Percentiles rank a stretch among this genome's conserved stretches.
Evolutionary conservation across 768 basidiomycete genomes (phyloP).

Genomic region (Russula sp.): DNA sequence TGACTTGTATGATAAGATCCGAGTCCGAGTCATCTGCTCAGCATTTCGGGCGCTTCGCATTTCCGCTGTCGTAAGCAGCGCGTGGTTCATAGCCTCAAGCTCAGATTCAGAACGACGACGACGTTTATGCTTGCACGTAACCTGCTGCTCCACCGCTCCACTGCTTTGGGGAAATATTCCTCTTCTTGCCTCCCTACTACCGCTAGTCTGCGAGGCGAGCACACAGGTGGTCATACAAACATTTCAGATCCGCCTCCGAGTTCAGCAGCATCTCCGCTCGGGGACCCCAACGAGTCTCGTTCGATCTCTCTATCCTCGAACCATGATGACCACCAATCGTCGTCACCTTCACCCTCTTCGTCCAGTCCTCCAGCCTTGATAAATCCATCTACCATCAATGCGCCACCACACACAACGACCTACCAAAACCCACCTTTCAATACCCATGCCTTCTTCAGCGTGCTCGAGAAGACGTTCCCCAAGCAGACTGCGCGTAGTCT

Average conservation of each 20-base stretch:
- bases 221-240: not conserved
- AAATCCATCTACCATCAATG: not conserved
- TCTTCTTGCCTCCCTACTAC: constrained; percentile 5
- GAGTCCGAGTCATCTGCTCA: too few species aligned
- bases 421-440: constrained; percentile 77
- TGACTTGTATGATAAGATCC: constrained; percentile 4
- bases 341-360: constrained; percentile 9
- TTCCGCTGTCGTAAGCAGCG: not conserved
- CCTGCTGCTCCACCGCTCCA: constrained; percentile 11
- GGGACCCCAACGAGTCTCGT: constrained; percentile 12
- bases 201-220: not conserved
- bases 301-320: constrained; percentile 18
- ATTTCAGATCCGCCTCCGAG: constrained; percentile 5
- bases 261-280: not conserved
- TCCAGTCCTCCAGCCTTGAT: constrained; percentile 20
- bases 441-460: constrained; percentile 72
- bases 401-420: constrained; percentile 33
- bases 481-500: constrained; percentile 70
- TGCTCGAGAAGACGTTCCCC: constrained; percentile 71
- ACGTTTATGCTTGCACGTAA: constrained; percentile 17
- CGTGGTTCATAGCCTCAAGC: too few species aligned
- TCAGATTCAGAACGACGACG: not conserved
- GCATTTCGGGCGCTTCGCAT: too few species aligned
- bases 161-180: constrained; percentile 13
- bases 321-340: constrained; percentile 5